Conservation (phyloP, 805 yeast species). For the Lipomyces kockii region DNA sequence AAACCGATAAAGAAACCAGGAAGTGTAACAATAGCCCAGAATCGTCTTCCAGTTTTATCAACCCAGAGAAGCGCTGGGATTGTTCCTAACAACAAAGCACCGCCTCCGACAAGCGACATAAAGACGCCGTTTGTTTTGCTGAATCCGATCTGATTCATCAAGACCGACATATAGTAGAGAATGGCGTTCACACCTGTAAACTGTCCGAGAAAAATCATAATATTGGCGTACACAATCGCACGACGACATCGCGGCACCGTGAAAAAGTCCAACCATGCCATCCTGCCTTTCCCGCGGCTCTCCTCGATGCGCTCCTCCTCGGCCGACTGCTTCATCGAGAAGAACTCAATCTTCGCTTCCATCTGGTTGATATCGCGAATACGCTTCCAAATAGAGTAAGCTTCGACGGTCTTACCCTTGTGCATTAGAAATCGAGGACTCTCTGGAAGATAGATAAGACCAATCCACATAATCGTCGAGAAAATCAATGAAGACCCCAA, state of each 20-base stretch:
- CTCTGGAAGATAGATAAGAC: conserved; percentile 62
- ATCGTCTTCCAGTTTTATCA: conserved; percentile 44
- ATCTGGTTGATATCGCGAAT: conserved; percentile 55
- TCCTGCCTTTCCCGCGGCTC: conserved; percentile 45
- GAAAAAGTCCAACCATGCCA: conserved; percentile 56
- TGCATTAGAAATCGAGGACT: conserved; percentile 64
- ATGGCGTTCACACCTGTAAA: conserved; percentile 72
- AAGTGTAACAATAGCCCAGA: conserved; percentile 61
- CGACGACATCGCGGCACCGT: conserved; percentile 63
- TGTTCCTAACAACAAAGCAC: conserved; percentile 63
- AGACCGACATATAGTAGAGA: conserved; percentile 64
- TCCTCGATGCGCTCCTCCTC: conserved; percentile 48
- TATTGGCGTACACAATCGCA: conserved; percentile 60
- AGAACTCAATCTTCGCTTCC: conserved; percentile 56
- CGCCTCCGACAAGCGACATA: conserved; percentile 74
- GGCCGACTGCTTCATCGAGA: conserved; percentile 61
- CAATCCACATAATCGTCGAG: conserved; percentile 57
- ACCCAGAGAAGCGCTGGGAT: conserved; percentile 63
- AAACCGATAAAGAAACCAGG: conserved; percentile 64
- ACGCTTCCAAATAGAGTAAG: conserved; percentile 60
- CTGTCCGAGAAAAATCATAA: conserved; percentile 66
- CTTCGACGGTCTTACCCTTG: conserved; percentile 57
- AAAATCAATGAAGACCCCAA: conserved; percentile 66
- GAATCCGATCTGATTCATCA: conserved; percentile 63
- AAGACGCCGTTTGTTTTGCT: conserved; percentile 56